Evolutionary conservation across 306 rosid species (phyloP).

Genomic region (Cucurbita argyrosperma): DNA sequence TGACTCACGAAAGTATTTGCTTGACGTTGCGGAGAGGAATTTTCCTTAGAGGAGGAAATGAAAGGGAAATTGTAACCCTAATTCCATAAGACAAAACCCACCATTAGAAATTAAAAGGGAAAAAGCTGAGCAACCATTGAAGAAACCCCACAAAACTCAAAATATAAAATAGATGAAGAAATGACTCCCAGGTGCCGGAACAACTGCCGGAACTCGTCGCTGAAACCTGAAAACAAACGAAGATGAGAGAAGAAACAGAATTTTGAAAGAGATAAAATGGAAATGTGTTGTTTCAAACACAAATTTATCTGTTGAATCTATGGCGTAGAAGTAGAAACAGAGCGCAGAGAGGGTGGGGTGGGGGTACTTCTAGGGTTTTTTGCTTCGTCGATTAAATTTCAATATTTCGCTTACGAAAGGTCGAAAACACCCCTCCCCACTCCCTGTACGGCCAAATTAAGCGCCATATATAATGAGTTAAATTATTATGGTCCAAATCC

Average conservation of each 20-base stretch:
- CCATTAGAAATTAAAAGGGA: slow-evolving; percentile 20
- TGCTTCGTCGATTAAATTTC: background rate
- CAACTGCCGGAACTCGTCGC: background rate
- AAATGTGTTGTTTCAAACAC: background rate
- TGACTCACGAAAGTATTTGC: slow-evolving; percentile 34
- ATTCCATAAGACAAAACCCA: slow-evolving; percentile 36
- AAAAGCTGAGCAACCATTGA: background rate
- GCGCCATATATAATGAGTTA: no score
- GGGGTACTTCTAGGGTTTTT: slow-evolving; percentile 1
- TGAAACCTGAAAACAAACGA: slow-evolving; percentile 5
- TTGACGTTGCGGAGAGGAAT: background rate
- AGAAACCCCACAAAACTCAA: slow-evolving; percentile 14
- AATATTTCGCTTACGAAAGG: no score
- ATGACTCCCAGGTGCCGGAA: background rate
- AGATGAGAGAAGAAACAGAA: background rate
- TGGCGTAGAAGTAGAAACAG: background rate
- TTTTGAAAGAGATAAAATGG: background rate
- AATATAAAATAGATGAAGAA: background rate
- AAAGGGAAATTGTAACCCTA: slow-evolving; percentile 51
- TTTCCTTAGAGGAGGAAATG: slow-evolving; percentile 1
- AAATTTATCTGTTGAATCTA: background rate
- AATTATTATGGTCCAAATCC: no score
- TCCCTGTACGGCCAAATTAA: no score
- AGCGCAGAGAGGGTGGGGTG: background rate
- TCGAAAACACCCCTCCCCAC: no score